Conservation (phyloP, 140 eudicot species). For the Oenanthe javanica region DNA sequence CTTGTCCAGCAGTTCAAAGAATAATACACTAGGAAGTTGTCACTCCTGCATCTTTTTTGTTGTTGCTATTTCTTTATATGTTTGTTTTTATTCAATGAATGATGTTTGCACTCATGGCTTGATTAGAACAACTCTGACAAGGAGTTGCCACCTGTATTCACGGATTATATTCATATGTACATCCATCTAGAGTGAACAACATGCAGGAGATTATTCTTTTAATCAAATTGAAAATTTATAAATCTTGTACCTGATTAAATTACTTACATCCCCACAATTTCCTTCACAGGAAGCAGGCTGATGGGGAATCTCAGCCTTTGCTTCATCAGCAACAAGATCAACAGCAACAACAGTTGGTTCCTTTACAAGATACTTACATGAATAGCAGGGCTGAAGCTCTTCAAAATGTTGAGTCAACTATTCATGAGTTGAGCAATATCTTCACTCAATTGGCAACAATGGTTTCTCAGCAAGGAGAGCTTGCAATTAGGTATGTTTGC, state of each 20-base stretch:
- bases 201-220: not conserved
- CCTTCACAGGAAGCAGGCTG: constrained; percentile 53
- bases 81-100: not conserved
- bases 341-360: constrained; percentile 79
- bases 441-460: constrained; percentile 93
- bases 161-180: not conserved
- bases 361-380: constrained; percentile 85
- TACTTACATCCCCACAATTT: not conserved
- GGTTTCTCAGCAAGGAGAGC: constrained; percentile 98
- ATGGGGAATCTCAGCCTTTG: constrained; percentile 80
- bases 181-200: not conserved
- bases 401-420: constrained; percentile 90
- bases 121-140: not conserved
- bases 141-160: not conserved
- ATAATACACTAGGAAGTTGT: not conserved
- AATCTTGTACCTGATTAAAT: not conserved
- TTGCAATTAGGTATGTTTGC: constrained; percentile 68
- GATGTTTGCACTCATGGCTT: not conserved
- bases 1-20: not conserved
- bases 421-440: constrained; percentile 79
- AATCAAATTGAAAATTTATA: not conserved
- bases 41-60: not conserved
- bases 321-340: constrained; percentile 70
- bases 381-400: constrained; percentile 98
- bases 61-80: not conserved